phyloP scores from a whole-genome alignment of 495 filamentous ascomycete species.

The Hypoxylon cercidicola region DNA sequence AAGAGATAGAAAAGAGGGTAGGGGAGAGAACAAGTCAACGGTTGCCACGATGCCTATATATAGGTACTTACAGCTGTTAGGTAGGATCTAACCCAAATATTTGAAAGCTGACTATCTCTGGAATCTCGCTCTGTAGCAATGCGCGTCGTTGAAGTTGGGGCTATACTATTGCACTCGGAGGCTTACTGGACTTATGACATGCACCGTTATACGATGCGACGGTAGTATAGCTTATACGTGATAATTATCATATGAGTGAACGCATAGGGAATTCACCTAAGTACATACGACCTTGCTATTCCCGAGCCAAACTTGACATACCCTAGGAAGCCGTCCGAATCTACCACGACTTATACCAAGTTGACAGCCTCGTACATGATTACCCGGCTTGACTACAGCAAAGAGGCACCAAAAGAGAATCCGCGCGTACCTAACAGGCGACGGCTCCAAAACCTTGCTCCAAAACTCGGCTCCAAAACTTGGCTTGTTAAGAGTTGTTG shows the following conservation, averaged over 20 bases:
- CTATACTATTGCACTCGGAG: too few relatives aligned
- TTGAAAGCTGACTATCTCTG: too few relatives aligned
- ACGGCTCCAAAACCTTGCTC: conserved; percentile 42
- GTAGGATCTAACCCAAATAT: too few relatives aligned
- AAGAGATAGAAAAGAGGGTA: too few relatives aligned
- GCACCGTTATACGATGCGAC: too few relatives aligned
- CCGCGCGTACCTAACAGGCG: conserved; percentile 28
- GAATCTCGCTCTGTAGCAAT: too few relatives aligned
- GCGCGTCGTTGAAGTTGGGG: too few relatives aligned
- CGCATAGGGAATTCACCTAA: conserved; percentile 16
- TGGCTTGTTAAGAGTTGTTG: conserved; percentile 32
- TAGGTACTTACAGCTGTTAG: too few relatives aligned
- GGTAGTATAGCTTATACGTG: too few relatives aligned
- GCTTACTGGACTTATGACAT: too few relatives aligned
- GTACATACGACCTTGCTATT: conserved; percentile 29
- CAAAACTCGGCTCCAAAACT: conserved; percentile 11
- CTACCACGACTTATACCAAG: conserved; percentile 46
- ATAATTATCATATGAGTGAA: conserved; percentile 26
- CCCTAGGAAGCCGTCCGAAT: conserved; percentile 39
- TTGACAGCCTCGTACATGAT: conserved; percentile 33
- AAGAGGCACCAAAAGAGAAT: conserved; percentile 37
- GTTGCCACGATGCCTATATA: too few relatives aligned
- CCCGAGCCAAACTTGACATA: conserved; percentile 42
- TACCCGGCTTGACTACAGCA: conserved; percentile 40
- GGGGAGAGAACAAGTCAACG: too few relatives aligned